phyloP scores from a whole-genome alignment of 169 alveolate species.

The Plasmodium chabaudi region DNA sequence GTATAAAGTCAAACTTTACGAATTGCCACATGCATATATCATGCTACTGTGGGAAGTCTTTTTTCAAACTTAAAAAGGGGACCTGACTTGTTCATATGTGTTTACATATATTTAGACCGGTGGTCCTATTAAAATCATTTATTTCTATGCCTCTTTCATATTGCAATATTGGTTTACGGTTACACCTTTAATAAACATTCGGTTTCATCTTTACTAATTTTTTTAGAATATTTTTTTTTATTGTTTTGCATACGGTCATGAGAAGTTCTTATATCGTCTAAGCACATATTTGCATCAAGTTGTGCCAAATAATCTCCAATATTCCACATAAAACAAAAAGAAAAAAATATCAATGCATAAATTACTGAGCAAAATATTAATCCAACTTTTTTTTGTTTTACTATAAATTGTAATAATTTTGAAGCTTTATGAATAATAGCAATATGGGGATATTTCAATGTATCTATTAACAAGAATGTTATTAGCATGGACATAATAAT shows the following conservation, averaged over 20 bases:
- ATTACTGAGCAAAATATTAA: constrained; percentile 42
- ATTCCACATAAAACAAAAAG: constrained; percentile 76
- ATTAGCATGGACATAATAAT: constrained; percentile 75
- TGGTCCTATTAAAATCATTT: no score
- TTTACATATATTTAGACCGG: background rate
- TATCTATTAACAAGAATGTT: constrained; percentile 62
- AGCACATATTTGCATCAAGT: constrained; percentile 56
- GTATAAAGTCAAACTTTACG: no score
- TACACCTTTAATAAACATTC: constrained; percentile 58
- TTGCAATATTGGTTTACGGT: no score
- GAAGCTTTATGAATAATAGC: constrained; percentile 73
- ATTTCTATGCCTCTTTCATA: no score
- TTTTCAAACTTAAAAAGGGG: no score
- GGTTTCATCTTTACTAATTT: constrained; percentile 11
- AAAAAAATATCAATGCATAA: constrained; percentile 63
- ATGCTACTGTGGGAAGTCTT: no score
- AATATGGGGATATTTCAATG: constrained; percentile 55
- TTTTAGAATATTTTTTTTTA: constrained; percentile 13
- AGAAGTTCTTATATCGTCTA: constrained; percentile 49
- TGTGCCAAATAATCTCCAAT: constrained; percentile 71
- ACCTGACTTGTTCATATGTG: background rate
- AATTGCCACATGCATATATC: no score
- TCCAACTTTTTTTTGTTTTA: constrained; percentile 50
- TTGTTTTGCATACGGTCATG: constrained; percentile 55
- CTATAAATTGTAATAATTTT: constrained; percentile 48